Percentiles rank a stretch among this genome's conserved stretches.
Conservation (phyloP, 2,329 filamentous ascomycete genomes). For the Metarhizium robertsii region DNA sequence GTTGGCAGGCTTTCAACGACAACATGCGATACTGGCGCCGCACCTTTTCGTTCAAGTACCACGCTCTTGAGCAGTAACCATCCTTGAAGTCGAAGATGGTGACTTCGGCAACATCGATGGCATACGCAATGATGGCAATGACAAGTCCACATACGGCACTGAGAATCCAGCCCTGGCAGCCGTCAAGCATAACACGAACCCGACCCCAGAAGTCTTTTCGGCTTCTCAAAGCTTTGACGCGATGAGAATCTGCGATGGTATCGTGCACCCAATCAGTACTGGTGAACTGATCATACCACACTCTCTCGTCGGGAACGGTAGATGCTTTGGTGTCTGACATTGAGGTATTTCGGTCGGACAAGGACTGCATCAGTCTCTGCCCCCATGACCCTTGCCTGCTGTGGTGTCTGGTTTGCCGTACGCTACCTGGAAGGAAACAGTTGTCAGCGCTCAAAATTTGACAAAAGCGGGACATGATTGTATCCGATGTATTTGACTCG, state of each 20-base stretch:
- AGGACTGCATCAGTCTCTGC: slow-evolving; percentile 51
- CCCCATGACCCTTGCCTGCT: slow-evolving; percentile 50
- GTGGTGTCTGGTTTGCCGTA: slow-evolving; percentile 37
- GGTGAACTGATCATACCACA: slow-evolving; percentile 98
- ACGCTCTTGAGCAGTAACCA: slow-evolving; percentile 66
- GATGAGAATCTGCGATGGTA: slow-evolving; percentile 86
- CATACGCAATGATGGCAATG: slow-evolving; percentile 78
- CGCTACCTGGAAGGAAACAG: slow-evolving; percentile 21
- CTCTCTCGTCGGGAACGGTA: slow-evolving; percentile 69
- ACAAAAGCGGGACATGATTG: not conserved
- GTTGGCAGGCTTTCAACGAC: not conserved
- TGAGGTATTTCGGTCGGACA: slow-evolving; percentile 48
- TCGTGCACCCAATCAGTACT: slow-evolving; percentile 98
- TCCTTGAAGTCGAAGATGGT: slow-evolving; percentile 85
- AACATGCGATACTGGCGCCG: not conserved
- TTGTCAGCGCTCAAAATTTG: not conserved
- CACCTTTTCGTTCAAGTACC: slow-evolving; percentile 65
- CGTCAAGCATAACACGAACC: slow-evolving; percentile 67
- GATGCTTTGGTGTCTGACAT: slow-evolving; percentile 57
- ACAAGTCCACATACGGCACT: slow-evolving; percentile 83
- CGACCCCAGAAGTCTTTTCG: slow-evolving; percentile 81
- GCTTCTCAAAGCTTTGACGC: slow-evolving; percentile 72
- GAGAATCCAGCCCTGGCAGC: slow-evolving; percentile 87
- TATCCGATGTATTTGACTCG: not conserved
- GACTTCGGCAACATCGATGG: slow-evolving; percentile 78